Percentiles rank a stretch among this genome's conserved stretches.
These are phyloP conservation scores for Stipa capillata DNA, from an alignment of 176 grass and related monocot species.

Conservation along the genomic window DNA sequence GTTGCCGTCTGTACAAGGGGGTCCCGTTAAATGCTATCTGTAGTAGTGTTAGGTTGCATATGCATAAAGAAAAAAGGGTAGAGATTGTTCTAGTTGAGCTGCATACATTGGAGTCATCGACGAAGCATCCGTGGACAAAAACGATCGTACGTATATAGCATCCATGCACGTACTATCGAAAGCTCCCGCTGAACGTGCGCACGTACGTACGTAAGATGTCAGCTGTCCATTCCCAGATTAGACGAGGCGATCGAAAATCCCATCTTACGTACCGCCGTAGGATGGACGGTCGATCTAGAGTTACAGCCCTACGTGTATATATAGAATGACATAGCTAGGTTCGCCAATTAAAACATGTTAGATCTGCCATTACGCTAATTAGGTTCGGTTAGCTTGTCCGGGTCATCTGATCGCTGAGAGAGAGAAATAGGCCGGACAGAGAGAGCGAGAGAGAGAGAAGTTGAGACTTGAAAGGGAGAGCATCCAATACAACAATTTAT, in stretches of 20 bases:
- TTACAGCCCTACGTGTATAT: neutral
- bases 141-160: neutral
- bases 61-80: no score
- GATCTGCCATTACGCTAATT: neutral
- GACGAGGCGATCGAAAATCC: neutral
- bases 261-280: neutral
- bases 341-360: neutral
- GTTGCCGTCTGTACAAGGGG: no score
- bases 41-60: no score
- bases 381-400: conserved; percentile 24
- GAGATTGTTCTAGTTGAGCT: no score
- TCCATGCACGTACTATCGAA: neutral
- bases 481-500: conserved; percentile 14
- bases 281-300: neutral
- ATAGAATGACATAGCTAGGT: neutral
- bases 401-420: neutral
- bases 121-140: neutral
- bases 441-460: neutral
- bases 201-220: neutral
- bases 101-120: conserved; percentile 19
- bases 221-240: neutral
- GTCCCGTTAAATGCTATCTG: no score
- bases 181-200: neutral
- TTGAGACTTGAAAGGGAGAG: no score
- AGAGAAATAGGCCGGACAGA: no score